Evolutionary conservation across 1,284 basidiomycete species (phyloP), one percentile per base, ranked within the genome.

Genomic region (Apiotrichum porosum): DNA sequence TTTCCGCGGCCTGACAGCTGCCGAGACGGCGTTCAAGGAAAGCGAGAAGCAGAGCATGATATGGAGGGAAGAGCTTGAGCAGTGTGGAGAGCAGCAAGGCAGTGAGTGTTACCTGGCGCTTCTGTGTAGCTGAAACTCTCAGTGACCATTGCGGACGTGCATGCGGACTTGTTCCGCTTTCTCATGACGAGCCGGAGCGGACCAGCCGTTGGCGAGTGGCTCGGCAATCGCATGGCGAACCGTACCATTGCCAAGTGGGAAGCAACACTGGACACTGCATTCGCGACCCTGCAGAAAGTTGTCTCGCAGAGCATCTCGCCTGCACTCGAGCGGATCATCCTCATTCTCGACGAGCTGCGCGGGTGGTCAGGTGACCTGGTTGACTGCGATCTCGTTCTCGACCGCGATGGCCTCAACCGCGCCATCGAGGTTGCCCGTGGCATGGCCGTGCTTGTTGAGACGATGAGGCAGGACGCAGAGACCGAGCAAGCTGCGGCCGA

Each of bases 231-330:
- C 4, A 51, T 73, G 44, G 68, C 69, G 1, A 63, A 64, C 21
- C 52, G 66, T 31, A 63, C 65, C 1, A 47, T 73, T 2, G 42
- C 61, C 3, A 71, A 68, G 47, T 73, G 71, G 71, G 68, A 73
- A 37, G 28, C 47, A 9, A 51, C 61, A 4, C 44, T 69, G 4
- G 54, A 58, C 26, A 57, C 56, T 0, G 61, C 60, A 1, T 68
- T 56, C 41, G 40, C 53, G 2, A 61, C 54, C 2, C 60, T 71
- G 2, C 57, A 62, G 18, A 64, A 61, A 19, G 44, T 71, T 4
- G 41, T 71, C 1, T 44, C 56, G 4, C 58, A 68, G 46, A 69
- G 67, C 45, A 53, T 69, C 15, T 47, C 49, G 3, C 71, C 71
- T 0, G 66, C 68, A 4, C 19, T 67, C 13, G 68, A 73, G 47